Conservation (phyloP, 1,284 basidiomycete genomes). For the Leccinum subrobustum region DNA sequence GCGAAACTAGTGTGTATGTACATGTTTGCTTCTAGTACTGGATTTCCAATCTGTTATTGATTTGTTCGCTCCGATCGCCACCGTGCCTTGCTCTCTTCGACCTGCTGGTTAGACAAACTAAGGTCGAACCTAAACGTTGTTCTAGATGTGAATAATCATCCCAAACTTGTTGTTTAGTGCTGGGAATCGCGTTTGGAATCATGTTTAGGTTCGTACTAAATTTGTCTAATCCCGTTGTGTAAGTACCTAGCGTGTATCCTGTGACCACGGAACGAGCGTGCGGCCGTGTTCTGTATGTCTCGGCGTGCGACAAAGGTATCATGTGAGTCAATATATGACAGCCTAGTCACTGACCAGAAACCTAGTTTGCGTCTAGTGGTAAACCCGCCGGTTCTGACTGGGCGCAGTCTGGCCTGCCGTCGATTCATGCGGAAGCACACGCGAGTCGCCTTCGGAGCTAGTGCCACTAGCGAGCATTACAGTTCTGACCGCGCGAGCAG, state of each 20-base stretch:
- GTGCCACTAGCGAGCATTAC: not conserved
- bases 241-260: not conserved
- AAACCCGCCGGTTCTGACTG: not conserved
- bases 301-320: slow-evolving; percentile 3
- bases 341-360: not conserved
- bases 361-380: not conserved
- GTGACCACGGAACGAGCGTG: not conserved
- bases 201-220: too few relatives aligned
- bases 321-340: not conserved
- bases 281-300: not conserved
- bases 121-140: too few relatives aligned
- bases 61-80: not conserved
- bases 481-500: not conserved
- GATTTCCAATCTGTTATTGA: too few relatives aligned
- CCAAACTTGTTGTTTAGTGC: too few relatives aligned
- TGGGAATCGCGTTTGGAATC: too few relatives aligned
- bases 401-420: not conserved
- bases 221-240: not conserved
- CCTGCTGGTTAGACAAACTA: not conserved
- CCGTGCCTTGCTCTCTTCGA: not conserved
- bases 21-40: not conserved
- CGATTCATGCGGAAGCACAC: not conserved
- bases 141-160: too few relatives aligned
- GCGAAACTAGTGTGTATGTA: not conserved
- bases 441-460: not conserved